Evolutionary conservation across 2,329 filamentous ascomycete species (phyloP).

Genomic region (Epichloe coenophiala): DNA sequence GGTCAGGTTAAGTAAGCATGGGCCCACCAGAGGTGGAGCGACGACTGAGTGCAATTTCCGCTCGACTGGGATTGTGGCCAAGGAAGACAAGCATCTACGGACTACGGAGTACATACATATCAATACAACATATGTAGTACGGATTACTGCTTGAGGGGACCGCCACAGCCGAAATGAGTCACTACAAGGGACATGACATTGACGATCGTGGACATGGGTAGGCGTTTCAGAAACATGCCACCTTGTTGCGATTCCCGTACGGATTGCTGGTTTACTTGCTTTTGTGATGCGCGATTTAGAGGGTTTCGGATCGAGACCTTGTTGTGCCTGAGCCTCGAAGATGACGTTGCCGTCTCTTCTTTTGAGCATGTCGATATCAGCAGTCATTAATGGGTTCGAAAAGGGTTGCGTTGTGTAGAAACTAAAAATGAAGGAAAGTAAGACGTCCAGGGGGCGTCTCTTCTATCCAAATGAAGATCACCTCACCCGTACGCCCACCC

Average conservation of each 20-base stretch:
- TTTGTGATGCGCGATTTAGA: too few species aligned
- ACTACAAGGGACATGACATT: background rate
- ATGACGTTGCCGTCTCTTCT: too few species aligned
- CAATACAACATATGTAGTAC: too few species aligned
- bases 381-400: background rate
- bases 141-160: too few species aligned
- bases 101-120: too few species aligned
- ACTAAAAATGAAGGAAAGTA: background rate
- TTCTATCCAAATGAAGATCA: too few species aligned
- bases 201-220: background rate
- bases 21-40: background rate
- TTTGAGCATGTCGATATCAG: too few species aligned
- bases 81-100: background rate
- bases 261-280: too few species aligned
- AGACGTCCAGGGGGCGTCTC: too few species aligned
- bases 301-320: background rate
- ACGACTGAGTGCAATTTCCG: constrained; percentile 3
- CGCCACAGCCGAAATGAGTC: background rate
- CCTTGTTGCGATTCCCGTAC: background rate
- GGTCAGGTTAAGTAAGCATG: too few species aligned
- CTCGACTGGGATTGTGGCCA: background rate
- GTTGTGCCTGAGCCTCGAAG: too few species aligned
- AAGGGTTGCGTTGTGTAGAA: constrained; percentile 1
- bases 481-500: constrained; percentile 9
- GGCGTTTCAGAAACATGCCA: background rate